These are phyloP conservation scores for Tremella yokohamensis DNA, from an alignment of 768 basidiomycete species.

Conservation along the genomic window DNA sequence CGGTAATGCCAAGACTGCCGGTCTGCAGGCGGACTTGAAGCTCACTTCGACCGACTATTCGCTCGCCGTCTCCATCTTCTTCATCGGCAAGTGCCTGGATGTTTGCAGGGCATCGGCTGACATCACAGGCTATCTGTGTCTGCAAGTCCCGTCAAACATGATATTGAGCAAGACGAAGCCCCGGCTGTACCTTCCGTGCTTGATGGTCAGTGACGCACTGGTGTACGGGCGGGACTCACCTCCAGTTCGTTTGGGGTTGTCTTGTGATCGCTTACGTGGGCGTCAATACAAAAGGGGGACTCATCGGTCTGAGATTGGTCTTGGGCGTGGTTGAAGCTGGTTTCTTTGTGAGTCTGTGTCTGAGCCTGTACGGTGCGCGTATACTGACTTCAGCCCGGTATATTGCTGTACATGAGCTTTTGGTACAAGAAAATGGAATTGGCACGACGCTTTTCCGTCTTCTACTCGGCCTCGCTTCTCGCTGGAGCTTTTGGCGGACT, in stretches of 20 bases:
- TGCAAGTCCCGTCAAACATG: slow-evolving; percentile 21
- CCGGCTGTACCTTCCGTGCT: slow-evolving; percentile 13
- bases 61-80: slow-evolving; percentile 11
- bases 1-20: slow-evolving; percentile 32
- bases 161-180: slow-evolving; percentile 11
- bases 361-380: background rate
- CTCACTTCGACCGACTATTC: slow-evolving; percentile 24
- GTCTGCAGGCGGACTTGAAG: slow-evolving; percentile 30
- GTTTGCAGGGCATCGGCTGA: background rate
- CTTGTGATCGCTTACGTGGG: slow-evolving; percentile 14
- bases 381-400: slow-evolving; percentile 8
- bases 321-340: slow-evolving; percentile 22
- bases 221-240: background rate
- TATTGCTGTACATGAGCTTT: slow-evolving; percentile 25
- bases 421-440: slow-evolving; percentile 30
- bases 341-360: slow-evolving; percentile 12
- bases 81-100: slow-evolving; percentile 12
- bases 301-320: slow-evolving; percentile 13
- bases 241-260: slow-evolving; percentile 20
- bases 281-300: slow-evolving; percentile 7
- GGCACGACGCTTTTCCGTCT: slow-evolving; percentile 35
- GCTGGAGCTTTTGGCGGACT: slow-evolving; percentile 45
- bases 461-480: slow-evolving; percentile 35
- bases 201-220: slow-evolving; percentile 9
- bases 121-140: slow-evolving; percentile 12